A percentile compares a stretch with the other conserved stretches of the same genome.
These are phyloP conservation scores for Carpinus viminea DNA, from an alignment of 306 rosid species.

Conservation along the genomic window DNA sequence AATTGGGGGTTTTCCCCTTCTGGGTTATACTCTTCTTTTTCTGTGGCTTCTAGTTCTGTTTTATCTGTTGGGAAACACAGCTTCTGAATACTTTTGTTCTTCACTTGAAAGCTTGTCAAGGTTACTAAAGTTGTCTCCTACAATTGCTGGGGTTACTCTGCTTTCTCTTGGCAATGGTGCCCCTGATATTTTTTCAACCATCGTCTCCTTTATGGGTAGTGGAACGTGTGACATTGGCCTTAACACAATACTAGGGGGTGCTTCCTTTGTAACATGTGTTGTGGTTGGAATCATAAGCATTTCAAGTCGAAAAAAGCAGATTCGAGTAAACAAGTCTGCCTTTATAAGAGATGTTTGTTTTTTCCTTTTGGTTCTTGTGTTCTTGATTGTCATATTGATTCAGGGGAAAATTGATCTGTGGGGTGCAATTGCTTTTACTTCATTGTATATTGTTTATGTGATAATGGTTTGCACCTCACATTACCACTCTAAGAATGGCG, in stretches of 20 bases:
- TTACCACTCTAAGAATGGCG: slow-evolving; percentile 17
- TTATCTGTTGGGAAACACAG: slow-evolving; percentile 50
- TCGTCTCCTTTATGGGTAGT: slow-evolving; percentile 46
- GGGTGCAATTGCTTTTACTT: slow-evolving; percentile 42
- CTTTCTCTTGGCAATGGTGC: slow-evolving; percentile 63
- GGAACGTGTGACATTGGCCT: slow-evolving; percentile 44
- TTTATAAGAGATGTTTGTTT: slow-evolving; percentile 50
- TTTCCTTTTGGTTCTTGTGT: slow-evolving; percentile 44
- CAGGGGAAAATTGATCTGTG: slow-evolving; percentile 39
- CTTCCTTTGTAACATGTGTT: slow-evolving; percentile 55
- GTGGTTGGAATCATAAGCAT: slow-evolving; percentile 53
- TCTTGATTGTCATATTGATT: slow-evolving; percentile 32
- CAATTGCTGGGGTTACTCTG: slow-evolving; percentile 63
- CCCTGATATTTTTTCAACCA: slow-evolving; percentile 46
- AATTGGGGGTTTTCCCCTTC: slow-evolving; percentile 40
- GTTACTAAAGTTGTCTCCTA: slow-evolving; percentile 47
- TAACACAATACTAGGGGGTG: slow-evolving; percentile 51
- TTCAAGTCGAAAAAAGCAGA: slow-evolving; percentile 20
- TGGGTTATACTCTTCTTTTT: slow-evolving; percentile 42
- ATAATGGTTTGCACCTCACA: slow-evolving; percentile 39
- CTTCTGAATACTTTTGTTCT: slow-evolving; percentile 59
- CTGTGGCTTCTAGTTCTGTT: slow-evolving; percentile 55
- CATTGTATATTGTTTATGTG: slow-evolving; percentile 50
- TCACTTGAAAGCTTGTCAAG: slow-evolving; percentile 51
- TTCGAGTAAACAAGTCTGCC: slow-evolving; percentile 38